phyloP scores from a whole-genome alignment of 1,284 basidiomycete genomes.

The Neolentinus lepideus region DNA sequence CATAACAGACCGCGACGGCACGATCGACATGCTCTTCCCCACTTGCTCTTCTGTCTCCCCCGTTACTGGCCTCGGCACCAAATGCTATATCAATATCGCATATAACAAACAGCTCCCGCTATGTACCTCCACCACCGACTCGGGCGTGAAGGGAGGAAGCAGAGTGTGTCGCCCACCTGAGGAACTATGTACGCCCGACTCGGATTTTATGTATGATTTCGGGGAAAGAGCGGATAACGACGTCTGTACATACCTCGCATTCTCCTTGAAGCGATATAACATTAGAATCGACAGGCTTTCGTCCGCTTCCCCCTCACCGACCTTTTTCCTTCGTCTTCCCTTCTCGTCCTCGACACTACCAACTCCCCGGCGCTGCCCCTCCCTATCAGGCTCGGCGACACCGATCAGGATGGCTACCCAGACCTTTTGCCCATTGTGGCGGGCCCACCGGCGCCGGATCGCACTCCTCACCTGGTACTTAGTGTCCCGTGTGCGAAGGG shows the following conservation, averaged over 20 bases:
- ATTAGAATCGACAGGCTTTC: conserved; percentile 41
- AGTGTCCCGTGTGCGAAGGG: conserved; percentile 65
- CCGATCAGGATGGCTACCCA: conserved; percentile 92
- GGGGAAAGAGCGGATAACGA: conserved; percentile 42
- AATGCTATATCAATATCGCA: conserved; percentile 85
- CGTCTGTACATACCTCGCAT: conserved; percentile 31
- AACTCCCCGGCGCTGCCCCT: conserved; percentile 64
- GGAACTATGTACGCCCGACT: conserved; percentile 78
- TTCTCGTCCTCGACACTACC: conserved; percentile 66
- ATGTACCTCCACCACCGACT: conserved; percentile 48
- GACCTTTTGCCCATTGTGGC: conserved; percentile 72
- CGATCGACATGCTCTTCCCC: conserved; percentile 91
- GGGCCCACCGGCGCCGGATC: conserved; percentile 24
- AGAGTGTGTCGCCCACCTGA: conserved; percentile 70
- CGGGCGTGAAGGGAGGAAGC: conserved; percentile 42
- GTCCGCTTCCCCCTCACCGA: conserved; percentile 60
- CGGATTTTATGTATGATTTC: conserved; percentile 75
- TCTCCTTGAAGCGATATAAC: conserved; percentile 4
- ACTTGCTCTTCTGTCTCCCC: conserved; percentile 71
- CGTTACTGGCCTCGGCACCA: conserved; percentile 59
- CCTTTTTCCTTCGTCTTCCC: conserved; percentile 48
- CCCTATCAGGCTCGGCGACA: conserved; percentile 82
- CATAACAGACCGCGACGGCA: conserved; percentile 97
- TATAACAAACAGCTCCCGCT: conserved; percentile 91
- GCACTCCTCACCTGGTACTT: conserved; percentile 60